Percentiles rank a stretch among this genome's conserved stretches.
Evolutionary conservation across 371 early-diverging fungal genomes (phyloP).

Genomic region (Mucor sp.): DNA sequence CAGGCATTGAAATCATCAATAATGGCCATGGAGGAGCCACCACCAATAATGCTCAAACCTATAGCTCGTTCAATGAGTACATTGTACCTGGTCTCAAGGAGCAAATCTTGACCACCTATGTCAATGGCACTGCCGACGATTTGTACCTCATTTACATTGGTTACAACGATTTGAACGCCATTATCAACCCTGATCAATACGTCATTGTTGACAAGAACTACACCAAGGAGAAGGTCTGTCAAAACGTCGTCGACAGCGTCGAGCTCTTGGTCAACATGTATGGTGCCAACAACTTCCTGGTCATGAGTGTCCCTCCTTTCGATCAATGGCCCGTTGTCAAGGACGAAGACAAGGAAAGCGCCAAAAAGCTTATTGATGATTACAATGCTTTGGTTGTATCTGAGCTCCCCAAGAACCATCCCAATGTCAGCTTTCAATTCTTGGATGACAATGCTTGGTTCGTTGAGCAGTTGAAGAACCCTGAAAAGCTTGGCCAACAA

Average conservation of each 20-base stretch:
- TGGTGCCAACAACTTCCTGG: slow-evolving; percentile 16
- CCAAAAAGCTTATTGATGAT: background rate
- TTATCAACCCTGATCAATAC: slow-evolving; percentile 29
- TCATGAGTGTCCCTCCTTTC: slow-evolving; percentile 22
- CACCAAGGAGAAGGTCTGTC: slow-evolving; percentile 14
- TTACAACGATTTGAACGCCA: slow-evolving; percentile 30
- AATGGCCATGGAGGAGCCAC: slow-evolving; percentile 59
- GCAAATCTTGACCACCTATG: slow-evolving; percentile 11
- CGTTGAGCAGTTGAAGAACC: slow-evolving; percentile 9
- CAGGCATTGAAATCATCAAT: slow-evolving; percentile 37
- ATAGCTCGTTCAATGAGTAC: slow-evolving; percentile 18
- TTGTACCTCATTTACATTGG: slow-evolving; percentile 29
- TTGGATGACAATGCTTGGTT: slow-evolving; percentile 12
- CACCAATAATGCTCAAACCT: slow-evolving; percentile 37
- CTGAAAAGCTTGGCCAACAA: slow-evolving; percentile 13
- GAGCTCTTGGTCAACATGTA: slow-evolving; percentile 16
- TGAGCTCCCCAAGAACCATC: slow-evolving; percentile 13
- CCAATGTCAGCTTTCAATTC: slow-evolving; percentile 12
- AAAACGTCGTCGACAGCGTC: slow-evolving; percentile 14
- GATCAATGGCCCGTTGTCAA: slow-evolving; percentile 12
- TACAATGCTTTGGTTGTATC: slow-evolving; percentile 14
- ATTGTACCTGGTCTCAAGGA: slow-evolving; percentile 24
- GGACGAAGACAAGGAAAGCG: background rate
- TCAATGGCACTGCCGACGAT: slow-evolving; percentile 16
- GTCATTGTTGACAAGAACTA: slow-evolving; percentile 10